A percentile compares a stretch with the other conserved stretches of the same genome.
phyloP scores from a whole-genome alignment of 1,284 basidiomycete genomes.

The Cystobasidium slooffiae region DNA sequence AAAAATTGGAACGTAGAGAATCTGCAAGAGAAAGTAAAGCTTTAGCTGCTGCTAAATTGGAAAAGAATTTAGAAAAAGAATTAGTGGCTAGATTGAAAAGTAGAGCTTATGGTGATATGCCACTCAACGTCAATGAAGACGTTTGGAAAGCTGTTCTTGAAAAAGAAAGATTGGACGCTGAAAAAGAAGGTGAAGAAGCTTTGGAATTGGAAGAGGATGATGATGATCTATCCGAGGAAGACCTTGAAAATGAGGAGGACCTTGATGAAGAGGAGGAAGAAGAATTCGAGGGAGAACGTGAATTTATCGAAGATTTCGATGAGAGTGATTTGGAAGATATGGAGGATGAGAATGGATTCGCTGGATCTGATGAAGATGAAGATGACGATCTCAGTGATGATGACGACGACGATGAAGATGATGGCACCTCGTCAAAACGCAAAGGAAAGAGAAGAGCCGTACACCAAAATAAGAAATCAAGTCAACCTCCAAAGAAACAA shows the following conservation, averaged over 20 bases:
- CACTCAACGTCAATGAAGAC: slow-evolving; percentile 96
- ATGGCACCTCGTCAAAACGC: slow-evolving; percentile 57
- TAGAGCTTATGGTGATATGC: slow-evolving; percentile 96
- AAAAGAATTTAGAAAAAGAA: slow-evolving; percentile 94
- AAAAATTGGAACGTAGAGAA: slow-evolving; percentile 96
- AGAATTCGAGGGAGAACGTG: slow-evolving; percentile 48
- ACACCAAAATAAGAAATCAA: slow-evolving; percentile 42
- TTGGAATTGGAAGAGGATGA: slow-evolving; percentile 59
- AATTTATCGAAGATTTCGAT: slow-evolving; percentile 62
- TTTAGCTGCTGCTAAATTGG: slow-evolving; percentile 88
- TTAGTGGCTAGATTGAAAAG: slow-evolving; percentile 91
- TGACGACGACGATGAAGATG: slow-evolving; percentile 56
- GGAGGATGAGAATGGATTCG: slow-evolving; percentile 49
- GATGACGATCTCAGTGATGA: slow-evolving; percentile 56
- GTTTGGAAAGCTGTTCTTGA: slow-evolving; percentile 93
- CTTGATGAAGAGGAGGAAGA: slow-evolving; percentile 61
- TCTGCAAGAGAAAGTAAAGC: slow-evolving; percentile 92
- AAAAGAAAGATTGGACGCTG: slow-evolving; percentile 65
- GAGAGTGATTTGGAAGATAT: slow-evolving; percentile 69
- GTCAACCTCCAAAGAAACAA: slow-evolving; percentile 46
- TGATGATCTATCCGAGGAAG: slow-evolving; percentile 62
- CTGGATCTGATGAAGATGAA: slow-evolving; percentile 55
- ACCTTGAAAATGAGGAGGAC: slow-evolving; percentile 65
- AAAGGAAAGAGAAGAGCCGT: slow-evolving; percentile 64
- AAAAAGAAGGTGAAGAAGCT: slow-evolving; percentile 60